A percentile compares a stretch with the other conserved stretches of the same genome.
Conservation (phyloP, 192 early-diverging fungal genomes). For the Backusella macrospora region DNA sequence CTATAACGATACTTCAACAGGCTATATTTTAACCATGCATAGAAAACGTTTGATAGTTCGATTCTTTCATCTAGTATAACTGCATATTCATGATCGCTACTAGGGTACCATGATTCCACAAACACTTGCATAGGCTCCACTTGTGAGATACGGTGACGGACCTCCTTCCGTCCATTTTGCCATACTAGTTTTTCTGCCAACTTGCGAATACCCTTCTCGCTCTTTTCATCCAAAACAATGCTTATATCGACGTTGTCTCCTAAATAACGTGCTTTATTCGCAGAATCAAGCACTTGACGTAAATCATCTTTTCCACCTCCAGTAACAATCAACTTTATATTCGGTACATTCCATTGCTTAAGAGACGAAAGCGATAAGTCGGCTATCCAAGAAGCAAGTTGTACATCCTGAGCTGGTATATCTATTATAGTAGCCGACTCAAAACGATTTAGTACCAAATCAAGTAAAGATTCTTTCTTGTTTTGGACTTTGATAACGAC, state of each 20-base stretch:
- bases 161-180: constrained; percentile 48
- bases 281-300: constrained; percentile 49
- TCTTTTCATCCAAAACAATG: constrained; percentile 56
- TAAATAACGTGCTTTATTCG: constrained; percentile 50
- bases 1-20: constrained; percentile 59
- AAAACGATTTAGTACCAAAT: neutral
- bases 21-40: constrained; percentile 56
- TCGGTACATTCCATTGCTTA: constrained; percentile 51
- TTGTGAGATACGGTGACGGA: constrained; percentile 52
- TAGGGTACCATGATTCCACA: constrained; percentile 62
- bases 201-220: constrained; percentile 46
- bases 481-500: neutral
- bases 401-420: constrained; percentile 43
- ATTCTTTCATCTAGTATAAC: constrained; percentile 59
- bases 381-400: constrained; percentile 46
- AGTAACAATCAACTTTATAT: constrained; percentile 52
- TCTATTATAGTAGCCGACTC: constrained; percentile 35
- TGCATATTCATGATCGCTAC: constrained; percentile 53
- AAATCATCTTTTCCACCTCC: constrained; percentile 49
- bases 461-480: neutral
- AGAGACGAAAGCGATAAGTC: constrained; percentile 48
- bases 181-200: constrained; percentile 51
- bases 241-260: constrained; percentile 53
- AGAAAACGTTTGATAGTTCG: constrained; percentile 57
- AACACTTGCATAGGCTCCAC: constrained; percentile 53